Conservation (phyloP, 2,329 filamentous ascomycete species). For the Alternaria burnsii region DNA sequence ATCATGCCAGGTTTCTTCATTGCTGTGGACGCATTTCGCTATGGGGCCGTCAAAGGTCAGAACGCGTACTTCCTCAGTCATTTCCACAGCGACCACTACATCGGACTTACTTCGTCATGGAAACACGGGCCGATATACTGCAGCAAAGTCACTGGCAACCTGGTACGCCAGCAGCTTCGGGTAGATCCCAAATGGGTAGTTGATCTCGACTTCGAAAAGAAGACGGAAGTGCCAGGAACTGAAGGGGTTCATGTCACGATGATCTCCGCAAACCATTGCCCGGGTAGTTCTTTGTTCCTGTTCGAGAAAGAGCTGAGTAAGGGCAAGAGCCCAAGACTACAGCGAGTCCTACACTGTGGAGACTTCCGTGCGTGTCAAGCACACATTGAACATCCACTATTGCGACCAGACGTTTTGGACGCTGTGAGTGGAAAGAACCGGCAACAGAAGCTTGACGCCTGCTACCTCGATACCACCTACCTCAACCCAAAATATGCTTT, state of each 20-base stretch:
- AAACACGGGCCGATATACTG: conserved; percentile 95
- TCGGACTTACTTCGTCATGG: conserved; percentile 89
- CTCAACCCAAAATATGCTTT: conserved; percentile 96
- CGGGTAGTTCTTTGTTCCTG: conserved; percentile 90
- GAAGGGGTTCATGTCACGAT: conserved; percentile 88
- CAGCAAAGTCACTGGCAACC: conserved; percentile 88
- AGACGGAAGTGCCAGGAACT: conserved; percentile 80
- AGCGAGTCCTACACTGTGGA: conserved; percentile 91
- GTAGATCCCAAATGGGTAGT: conserved; percentile 88
- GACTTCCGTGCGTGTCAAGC: conserved; percentile 91
- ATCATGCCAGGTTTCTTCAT: conserved; percentile 93
- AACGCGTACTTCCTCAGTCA: conserved; percentile 96
- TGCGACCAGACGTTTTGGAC: conserved; percentile 79
- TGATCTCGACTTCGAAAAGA: conserved; percentile 83
- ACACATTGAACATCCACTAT: conserved; percentile 81
- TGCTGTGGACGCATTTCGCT: conserved; percentile 94
- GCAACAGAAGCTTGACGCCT: conserved; percentile 91
- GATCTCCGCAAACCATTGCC: conserved; percentile 96
- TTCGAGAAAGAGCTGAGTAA: conserved; percentile 81
- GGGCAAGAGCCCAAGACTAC: conserved; percentile 66
- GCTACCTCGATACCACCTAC: conserved; percentile 97
- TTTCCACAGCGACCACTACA: conserved; percentile 97
- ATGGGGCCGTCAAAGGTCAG: conserved; percentile 90
- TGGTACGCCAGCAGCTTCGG: conserved; percentile 84
- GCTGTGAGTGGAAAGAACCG: conserved; percentile 72